These are phyloP conservation scores for Lachnellula cervina DNA, from an alignment of 2,329 filamentous ascomycete genomes.

Conservation along the genomic window DNA sequence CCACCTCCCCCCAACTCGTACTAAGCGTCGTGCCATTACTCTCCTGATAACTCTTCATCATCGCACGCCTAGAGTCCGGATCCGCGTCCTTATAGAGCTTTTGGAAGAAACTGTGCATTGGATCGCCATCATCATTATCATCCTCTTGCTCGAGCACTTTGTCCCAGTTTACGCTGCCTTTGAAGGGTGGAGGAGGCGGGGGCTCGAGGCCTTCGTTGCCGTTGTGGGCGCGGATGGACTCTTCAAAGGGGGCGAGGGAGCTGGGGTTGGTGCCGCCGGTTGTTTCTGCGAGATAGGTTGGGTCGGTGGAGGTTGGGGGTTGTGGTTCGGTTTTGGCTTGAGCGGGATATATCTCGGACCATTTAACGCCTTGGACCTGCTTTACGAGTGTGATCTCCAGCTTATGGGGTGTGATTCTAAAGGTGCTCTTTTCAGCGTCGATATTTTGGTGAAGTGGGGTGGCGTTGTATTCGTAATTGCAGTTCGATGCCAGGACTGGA, in stretches of 20 bases:
- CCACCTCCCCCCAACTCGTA: slow-evolving; percentile 86
- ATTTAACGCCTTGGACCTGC: slow-evolving; percentile 44
- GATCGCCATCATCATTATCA: slow-evolving; percentile 55
- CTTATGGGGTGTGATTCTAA: slow-evolving; percentile 68
- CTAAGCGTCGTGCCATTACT: slow-evolving; percentile 90
- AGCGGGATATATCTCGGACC: slow-evolving; percentile 13
- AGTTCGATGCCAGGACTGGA: slow-evolving; percentile 43
- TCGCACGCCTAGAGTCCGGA: slow-evolving; percentile 79
- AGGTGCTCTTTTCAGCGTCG: slow-evolving; percentile 54
- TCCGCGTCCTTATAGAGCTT: slow-evolving; percentile 73
- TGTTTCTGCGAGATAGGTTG: background rate
- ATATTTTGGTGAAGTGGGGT: slow-evolving; percentile 65
- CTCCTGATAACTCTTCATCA: slow-evolving; percentile 96
- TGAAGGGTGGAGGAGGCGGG: slow-evolving; percentile 57
- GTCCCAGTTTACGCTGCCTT: slow-evolving; percentile 88
- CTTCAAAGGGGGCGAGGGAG: background rate
- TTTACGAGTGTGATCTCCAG: slow-evolving; percentile 74
- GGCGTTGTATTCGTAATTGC: slow-evolving; percentile 56
- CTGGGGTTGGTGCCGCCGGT: background rate
- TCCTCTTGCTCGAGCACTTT: slow-evolving; percentile 54
- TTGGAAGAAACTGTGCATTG: slow-evolving; percentile 84
- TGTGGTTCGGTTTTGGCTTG: slow-evolving; percentile 11
- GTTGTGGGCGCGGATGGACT: background rate
- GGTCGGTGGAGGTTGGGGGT: slow-evolving; percentile 5
- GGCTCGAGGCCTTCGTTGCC: background rate